These are phyloP conservation scores for Mycena rosella DNA, from an alignment of 768 basidiomycete species.

Conservation along the genomic window DNA sequence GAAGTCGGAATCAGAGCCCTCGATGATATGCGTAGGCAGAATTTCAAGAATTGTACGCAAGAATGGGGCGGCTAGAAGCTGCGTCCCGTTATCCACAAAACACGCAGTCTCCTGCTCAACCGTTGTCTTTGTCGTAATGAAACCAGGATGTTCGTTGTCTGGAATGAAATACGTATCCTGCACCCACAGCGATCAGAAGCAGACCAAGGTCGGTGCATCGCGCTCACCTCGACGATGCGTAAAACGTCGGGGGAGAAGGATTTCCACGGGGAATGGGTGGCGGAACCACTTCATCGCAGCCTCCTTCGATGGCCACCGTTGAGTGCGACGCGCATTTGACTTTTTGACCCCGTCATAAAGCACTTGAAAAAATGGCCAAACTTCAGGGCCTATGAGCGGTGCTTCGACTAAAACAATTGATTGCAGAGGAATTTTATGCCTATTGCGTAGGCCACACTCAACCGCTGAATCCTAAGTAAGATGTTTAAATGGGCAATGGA, in stretches of 20 bases:
- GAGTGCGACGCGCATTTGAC: constrained; percentile 26
- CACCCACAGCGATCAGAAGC: neutral
- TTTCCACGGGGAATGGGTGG: constrained; percentile 26
- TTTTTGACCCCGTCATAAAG: constrained; percentile 19
- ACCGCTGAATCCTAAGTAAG: constrained; percentile 28
- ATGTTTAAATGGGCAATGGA: neutral
- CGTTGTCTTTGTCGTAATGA: constrained; percentile 40
- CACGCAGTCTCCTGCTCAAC: constrained; percentile 39
- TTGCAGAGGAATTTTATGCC: constrained; percentile 13
- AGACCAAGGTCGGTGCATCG: neutral
- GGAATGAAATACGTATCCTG: constrained; percentile 28
- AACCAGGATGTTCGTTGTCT: constrained; percentile 18
- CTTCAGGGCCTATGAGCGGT: constrained; percentile 23
- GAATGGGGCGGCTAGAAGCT: constrained; percentile 21
- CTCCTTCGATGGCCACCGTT: constrained; percentile 21
- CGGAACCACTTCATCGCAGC: constrained; percentile 27
- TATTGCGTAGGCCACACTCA: constrained; percentile 13
- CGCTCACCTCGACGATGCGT: constrained; percentile 13
- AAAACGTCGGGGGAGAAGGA: constrained; percentile 14
- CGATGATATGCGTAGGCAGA: constrained; percentile 31
- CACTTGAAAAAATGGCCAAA: constrained; percentile 16
- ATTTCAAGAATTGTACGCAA: constrained; percentile 20
- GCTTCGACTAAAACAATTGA: constrained; percentile 19
- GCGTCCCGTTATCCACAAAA: constrained; percentile 37
- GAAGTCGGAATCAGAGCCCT: constrained; percentile 9